Base-by-base conservation (phyloP, 257 asterid genomes). In the Petunia secreta region DNA sequence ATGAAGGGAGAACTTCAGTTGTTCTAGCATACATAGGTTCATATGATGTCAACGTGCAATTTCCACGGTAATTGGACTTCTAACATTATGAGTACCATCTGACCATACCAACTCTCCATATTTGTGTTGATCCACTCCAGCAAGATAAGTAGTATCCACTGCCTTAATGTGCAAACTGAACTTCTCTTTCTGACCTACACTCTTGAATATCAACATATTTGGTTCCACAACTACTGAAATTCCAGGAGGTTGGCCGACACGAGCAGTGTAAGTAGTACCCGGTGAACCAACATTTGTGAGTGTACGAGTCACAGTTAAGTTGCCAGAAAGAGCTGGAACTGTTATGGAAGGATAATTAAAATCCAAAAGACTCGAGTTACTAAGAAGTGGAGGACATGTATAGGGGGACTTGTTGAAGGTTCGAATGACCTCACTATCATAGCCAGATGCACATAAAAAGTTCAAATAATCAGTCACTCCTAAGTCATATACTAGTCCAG, bases 401-500 rank as follows among this genome's bases (percentile, higher is more conserved):
- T 74, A 71, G 15, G 57, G 37, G 10, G 7, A n/a, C 13, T 82
- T 8, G 8, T 59, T 62, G 77, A 79, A 52, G 4, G 13, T 34
- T 1, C 37, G 48, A 46, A 66, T 63, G 39, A 9, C 34, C 15
- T 71, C 67, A 57, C 68, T 11, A 57, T 75, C 81, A 55, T 76
- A 77, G 50, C 80, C 80, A 48, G 14, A 11, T 52, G 77, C 77
- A 55, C 84, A 84, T 8, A 84, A 77, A 57, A 80, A 80, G 64
- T 67, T 65, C 4, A 65, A 36, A n/a, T 84, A 84, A 50, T 84
- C 87, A 5, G 38, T 52, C 7, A 57, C 5, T 16, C 25, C 53
- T 53, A 80, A 76, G 52, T 84, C 84, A 16, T 84, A 84, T 6
- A 84, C 76, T 50, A 84, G 63, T 39, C 86, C 86, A 3, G 86